Base-by-base conservation (phyloP, 2,329 filamentous ascomycete species). In the Scopulariopsis brevicaulis region DNA sequence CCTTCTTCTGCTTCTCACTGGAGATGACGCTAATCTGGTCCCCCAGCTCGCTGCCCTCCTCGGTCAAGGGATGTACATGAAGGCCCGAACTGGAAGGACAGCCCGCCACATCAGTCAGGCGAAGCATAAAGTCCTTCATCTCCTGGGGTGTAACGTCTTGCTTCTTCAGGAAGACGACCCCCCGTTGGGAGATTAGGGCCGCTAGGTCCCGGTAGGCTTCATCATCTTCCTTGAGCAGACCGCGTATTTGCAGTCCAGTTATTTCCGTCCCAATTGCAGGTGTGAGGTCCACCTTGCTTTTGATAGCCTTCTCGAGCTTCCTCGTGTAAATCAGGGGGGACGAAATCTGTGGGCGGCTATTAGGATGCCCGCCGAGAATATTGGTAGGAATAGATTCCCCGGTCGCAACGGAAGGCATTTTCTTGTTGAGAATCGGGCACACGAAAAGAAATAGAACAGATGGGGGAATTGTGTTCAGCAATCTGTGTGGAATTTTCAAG, bases 101-200 rank as follows among this genome's bases (percentile, higher is more conserved):
- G 59, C 81, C 81, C 0, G 78, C 75, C 0, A 84, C 73, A 65
- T 83, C 70, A 14, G 83, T 83, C 1, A 86, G 76, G 1, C 78
- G 74, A 53, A 85, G 76, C 22, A 83, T 80, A 0, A 89, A 74
- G 56, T 83, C 73, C 70, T 89, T 89, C 64, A 85, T 74, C 1
- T 83, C 80, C 65, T 85, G 79, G 61, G 76, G 77, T 35, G 87
- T 69, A 43, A 74, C 72, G 64, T 85, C 74, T 62, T 89, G 85
- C 34, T 79, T 77, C 24, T 84, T 79, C 70, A 89, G 86, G 71
- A 88, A 87, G 28, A 88, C 84, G 3, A 89, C 85, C 10, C 85
- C 85, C 0, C 85, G 80, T 60, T 82, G 79, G 1, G 85, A 87
- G 62, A 89, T 84, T 85, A 82, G 86, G 60, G 87, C 83, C 34